Conservation (phyloP, 805 yeast species). For the Candida patagonica region DNA sequence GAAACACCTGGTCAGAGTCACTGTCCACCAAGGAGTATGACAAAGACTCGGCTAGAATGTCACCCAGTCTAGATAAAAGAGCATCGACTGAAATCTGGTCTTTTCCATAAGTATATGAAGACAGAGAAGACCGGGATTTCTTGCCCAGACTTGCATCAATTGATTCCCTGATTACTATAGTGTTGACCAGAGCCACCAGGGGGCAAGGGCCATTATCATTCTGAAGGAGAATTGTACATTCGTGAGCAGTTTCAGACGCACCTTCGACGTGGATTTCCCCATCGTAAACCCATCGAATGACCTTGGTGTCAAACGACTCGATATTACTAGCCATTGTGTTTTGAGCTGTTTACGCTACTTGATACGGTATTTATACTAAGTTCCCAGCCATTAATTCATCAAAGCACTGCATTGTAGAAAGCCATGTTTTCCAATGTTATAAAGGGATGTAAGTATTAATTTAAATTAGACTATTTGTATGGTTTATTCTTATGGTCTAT, state of each 20-base stretch:
- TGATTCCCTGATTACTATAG: constrained; percentile 45
- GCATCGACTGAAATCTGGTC: constrained; percentile 30
- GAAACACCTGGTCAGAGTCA: constrained; percentile 36
- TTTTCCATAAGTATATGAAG: constrained; percentile 27
- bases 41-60: constrained; percentile 25
- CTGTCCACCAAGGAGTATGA: constrained; percentile 10
- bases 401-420: too few relatives aligned
- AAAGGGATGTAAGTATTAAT: constrained; percentile 16
- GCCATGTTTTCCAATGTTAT: constrained; percentile 16
- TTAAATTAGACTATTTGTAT: background rate
- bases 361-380: too few relatives aligned
- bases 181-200: constrained; percentile 64
- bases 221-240: constrained; percentile 48
- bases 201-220: constrained; percentile 87
- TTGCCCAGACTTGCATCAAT: constrained; percentile 19
- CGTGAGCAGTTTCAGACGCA: background rate
- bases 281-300: constrained; percentile 6
- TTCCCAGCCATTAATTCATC: too few relatives aligned
- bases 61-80: constrained; percentile 44
- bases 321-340: background rate
- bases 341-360: too few relatives aligned
- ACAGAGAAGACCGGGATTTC: constrained; percentile 18
- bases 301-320: constrained; percentile 29
- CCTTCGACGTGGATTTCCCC: background rate
- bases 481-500: too few relatives aligned